These are phyloP conservation scores for Keithomyces neogunnii DNA, from an alignment of 2,329 filamentous ascomycete species.

Conservation along the genomic window DNA sequence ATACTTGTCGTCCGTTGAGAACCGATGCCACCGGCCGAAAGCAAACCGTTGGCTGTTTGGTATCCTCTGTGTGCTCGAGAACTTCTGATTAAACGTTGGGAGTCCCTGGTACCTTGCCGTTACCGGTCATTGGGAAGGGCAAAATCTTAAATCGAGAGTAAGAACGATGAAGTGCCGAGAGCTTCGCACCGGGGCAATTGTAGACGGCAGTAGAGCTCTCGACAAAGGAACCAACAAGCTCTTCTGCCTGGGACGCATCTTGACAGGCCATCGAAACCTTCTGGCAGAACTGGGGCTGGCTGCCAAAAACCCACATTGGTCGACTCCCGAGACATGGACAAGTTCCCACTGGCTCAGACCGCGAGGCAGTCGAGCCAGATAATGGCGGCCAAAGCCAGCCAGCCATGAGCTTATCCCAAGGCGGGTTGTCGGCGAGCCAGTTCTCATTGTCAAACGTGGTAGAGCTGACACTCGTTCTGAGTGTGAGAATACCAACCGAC, in stretches of 20 bases:
- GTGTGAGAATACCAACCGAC: conserved; percentile 6
- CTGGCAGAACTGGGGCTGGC: conserved; percentile 5
- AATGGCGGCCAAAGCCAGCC: conserved; percentile 6
- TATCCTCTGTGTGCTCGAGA: not conserved
- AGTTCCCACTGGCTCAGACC: conserved; percentile 9
- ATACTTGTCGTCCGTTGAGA: not conserved
- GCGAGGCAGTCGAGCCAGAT: conserved; percentile 7
- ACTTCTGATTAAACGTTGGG: not conserved
- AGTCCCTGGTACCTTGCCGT: conserved; percentile 2
- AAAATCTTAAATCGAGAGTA: not conserved
- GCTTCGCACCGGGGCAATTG: not conserved
- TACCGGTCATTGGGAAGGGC: not conserved
- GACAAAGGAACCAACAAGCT: conserved; percentile 1
- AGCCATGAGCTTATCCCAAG: conserved; percentile 12
- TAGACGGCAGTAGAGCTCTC: not conserved
- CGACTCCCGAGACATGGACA: conserved; percentile 19
- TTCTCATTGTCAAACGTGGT: conserved; percentile 8
- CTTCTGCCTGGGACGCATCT: conserved; percentile 6
- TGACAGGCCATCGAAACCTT: conserved; percentile 9
- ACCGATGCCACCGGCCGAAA: not conserved
- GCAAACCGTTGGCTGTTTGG: not conserved
- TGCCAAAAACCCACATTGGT: conserved; percentile 11
- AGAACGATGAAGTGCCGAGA: conserved; percentile 1
- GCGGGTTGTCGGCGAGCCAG: conserved; percentile 7
- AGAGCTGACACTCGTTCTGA: conserved; percentile 1